Conservation (phyloP, 1,284 basidiomycete genomes). For the Phaffia rhodozyma region DNA sequence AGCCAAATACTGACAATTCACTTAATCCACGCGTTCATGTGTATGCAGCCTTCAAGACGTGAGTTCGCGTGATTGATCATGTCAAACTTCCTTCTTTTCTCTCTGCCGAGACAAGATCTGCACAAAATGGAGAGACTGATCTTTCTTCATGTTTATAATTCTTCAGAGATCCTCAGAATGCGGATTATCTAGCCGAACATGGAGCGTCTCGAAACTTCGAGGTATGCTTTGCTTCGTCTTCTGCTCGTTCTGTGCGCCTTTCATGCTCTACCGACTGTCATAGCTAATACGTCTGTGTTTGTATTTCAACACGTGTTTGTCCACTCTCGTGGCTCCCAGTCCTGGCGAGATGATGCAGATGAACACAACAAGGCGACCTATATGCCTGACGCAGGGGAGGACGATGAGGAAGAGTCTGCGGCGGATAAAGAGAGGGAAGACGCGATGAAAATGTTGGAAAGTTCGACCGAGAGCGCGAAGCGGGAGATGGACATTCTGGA, state of each 20-base stretch:
- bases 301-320: background rate
- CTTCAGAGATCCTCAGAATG: conserved; percentile 75
- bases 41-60: conserved; percentile 67
- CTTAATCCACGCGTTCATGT: too few relatives aligned
- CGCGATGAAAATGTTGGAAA: conserved; percentile 93
- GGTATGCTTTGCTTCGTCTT: conserved; percentile 30
- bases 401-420: conserved; percentile 37
- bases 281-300: conserved; percentile 19
- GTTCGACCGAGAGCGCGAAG: conserved; percentile 78
- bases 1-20: too few relatives aligned
- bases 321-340: conserved; percentile 8
- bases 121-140: too few relatives aligned
- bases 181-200: conserved; percentile 83
- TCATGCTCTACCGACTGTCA: background rate
- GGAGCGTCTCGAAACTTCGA: conserved; percentile 91
- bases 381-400: conserved; percentile 34
- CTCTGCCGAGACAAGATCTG: too few relatives aligned
- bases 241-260: background rate
- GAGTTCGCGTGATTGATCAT: too few relatives aligned
- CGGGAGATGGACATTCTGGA: conserved; percentile 98
- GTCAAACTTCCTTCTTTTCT: too few relatives aligned
- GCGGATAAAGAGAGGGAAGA: conserved; percentile 48
- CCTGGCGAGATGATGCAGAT: conserved; percentile 23
- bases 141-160: too few relatives aligned
- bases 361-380: conserved; percentile 6